Conservation (phyloP, 225 moss, liverwort and hornwort species). For the Polytrichum commune region DNA sequence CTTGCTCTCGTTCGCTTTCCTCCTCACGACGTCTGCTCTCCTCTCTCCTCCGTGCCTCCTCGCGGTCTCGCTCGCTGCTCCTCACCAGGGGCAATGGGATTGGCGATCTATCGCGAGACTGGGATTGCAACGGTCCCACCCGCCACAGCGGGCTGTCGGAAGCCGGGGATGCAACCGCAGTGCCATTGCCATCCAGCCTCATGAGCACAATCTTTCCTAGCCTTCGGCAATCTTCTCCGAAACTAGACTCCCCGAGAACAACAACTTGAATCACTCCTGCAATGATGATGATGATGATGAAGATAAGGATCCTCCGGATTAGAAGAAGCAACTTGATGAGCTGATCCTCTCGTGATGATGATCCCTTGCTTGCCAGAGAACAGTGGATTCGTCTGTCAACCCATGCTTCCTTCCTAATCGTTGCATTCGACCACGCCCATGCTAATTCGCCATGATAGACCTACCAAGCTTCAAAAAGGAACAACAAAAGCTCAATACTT, state of each 20-base stretch:
- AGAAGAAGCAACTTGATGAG: not conserved
- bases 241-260: not conserved
- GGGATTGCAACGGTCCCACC: constrained; percentile 29
- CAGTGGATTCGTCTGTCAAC: constrained; percentile 18
- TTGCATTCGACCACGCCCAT: not conserved
- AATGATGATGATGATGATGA: not conserved
- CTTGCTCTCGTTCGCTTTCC: constrained; percentile 35
- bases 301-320: not conserved
- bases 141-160: constrained; percentile 46
- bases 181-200: constrained; percentile 47
- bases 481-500: not conserved
- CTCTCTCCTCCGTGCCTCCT: constrained; percentile 39
- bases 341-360: no score
- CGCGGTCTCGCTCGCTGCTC: constrained; percentile 29
- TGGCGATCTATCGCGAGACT: constrained; percentile 34
- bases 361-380: not conserved
- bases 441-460: not conserved
- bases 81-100: constrained; percentile 22
- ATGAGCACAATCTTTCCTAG: constrained; percentile 23
- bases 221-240: constrained; percentile 2
- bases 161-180: constrained; percentile 45
- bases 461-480: not conserved
- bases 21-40: constrained; percentile 33
- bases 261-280: not conserved
- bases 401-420: constrained; percentile 14